Conservation (phyloP, 108 stramenopile species). For the Nitzschia putrida region DNA sequence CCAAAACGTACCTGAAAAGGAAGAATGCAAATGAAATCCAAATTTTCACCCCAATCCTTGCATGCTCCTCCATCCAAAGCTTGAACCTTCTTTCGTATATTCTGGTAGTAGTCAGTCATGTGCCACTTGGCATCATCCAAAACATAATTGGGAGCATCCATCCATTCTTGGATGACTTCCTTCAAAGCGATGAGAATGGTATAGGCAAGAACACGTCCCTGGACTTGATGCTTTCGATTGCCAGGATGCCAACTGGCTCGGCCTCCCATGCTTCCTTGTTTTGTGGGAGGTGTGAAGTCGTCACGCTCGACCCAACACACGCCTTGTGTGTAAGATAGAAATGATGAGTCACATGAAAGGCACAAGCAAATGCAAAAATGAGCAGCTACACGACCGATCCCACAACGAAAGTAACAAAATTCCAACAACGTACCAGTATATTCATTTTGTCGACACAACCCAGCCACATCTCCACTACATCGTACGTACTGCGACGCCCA, state of each 20-base stretch:
- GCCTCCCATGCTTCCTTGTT: constrained; percentile 33
- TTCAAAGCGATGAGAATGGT: constrained; percentile 51
- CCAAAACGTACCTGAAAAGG: constrained; percentile 31
- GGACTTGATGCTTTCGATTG: constrained; percentile 61
- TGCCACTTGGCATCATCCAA: constrained; percentile 69
- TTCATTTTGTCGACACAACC: constrained; percentile 43
- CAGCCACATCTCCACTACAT: constrained; percentile 39
- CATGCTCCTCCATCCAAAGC: constrained; percentile 19
- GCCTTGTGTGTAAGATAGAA: too few relatives aligned
- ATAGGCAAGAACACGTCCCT: constrained; percentile 57
- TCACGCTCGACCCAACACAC: constrained; percentile 61
- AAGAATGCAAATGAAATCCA: constrained; percentile 29
- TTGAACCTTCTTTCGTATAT: constrained; percentile 33
- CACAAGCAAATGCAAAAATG: constrained; percentile 17
- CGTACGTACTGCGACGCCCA: constrained; percentile 63
- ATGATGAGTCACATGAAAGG: too few relatives aligned
- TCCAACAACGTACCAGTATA: constrained; percentile 3
- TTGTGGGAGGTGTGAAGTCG: constrained; percentile 45
- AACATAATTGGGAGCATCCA: constrained; percentile 35
- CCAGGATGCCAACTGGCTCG: constrained; percentile 59
- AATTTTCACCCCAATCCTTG: constrained; percentile 5
- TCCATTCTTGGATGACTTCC: constrained; percentile 62
- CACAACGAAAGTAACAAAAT: not conserved
- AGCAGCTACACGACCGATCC: not conserved
- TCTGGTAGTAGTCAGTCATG: constrained; percentile 39